Percentiles rank a stretch among this genome's conserved stretches.
Conservation (phyloP, 2,329 filamentous ascomycete species). For the Botrytis porri region DNA sequence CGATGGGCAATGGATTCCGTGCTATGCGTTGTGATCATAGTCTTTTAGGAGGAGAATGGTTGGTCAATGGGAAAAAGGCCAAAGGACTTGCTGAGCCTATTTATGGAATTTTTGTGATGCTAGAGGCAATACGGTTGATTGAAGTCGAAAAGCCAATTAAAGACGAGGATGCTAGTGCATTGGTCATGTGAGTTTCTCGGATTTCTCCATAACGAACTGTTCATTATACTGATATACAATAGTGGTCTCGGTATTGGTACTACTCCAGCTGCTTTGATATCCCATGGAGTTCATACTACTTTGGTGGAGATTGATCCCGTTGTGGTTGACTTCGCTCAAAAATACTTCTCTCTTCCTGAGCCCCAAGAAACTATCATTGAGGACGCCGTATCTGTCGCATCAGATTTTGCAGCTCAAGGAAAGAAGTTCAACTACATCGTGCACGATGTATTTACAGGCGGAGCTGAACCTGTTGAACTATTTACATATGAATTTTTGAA, state of each 20-base stretch:
- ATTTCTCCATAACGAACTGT: background rate
- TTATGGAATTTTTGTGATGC: conserved; percentile 93
- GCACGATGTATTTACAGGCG: conserved; percentile 96
- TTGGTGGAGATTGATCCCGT: conserved; percentile 92
- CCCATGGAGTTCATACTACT: conserved; percentile 87
- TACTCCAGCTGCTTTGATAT: conserved; percentile 79
- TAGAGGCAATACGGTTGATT: conserved; percentile 85
- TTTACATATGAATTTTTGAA: conserved; percentile 85
- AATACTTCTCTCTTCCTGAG: conserved; percentile 76
- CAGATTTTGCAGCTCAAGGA: conserved; percentile 42
- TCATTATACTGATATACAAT: conserved; percentile 10
- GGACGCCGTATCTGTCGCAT: conserved; percentile 73
- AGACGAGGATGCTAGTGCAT: conserved; percentile 70
- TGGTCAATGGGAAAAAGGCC: conserved; percentile 55
- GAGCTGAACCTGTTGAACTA: conserved; percentile 81
- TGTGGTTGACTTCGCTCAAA: conserved; percentile 76
- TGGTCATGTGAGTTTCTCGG: conserved; percentile 69
- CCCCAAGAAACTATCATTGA: conserved; percentile 79
- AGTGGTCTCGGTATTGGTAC: conserved; percentile 92
- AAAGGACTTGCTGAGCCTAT: conserved; percentile 79
- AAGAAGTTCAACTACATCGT: conserved; percentile 83
- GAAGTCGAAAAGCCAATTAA: conserved; percentile 51
- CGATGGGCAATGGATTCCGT: conserved; percentile 60
- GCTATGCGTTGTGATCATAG: conserved; percentile 93
- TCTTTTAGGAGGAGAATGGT: conserved; percentile 89